These are phyloP conservation scores for Psophocarpus tetragonolobus DNA, from an alignment of 306 rosid genomes.

Conservation along the genomic window DNA sequence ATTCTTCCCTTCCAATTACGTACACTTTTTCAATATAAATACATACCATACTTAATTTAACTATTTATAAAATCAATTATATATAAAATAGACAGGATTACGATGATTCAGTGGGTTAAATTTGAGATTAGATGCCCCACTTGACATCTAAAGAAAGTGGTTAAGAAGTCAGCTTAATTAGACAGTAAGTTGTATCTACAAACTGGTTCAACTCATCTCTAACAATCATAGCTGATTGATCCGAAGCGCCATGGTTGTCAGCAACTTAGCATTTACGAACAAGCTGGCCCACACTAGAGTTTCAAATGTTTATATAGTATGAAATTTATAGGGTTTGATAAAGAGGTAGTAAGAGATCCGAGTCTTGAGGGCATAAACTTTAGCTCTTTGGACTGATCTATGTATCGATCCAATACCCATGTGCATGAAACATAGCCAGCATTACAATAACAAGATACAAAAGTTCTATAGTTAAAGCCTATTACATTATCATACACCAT, in stretches of 20 bases:
- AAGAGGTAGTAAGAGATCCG: too few species aligned
- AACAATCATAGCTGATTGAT: neutral
- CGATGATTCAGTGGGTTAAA: neutral
- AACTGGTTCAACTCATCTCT: neutral
- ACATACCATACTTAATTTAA: too few species aligned
- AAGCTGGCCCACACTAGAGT: neutral
- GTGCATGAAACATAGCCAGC: neutral
- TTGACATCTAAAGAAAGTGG: neutral
- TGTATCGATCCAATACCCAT: too few species aligned
- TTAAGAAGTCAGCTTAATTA: neutral
- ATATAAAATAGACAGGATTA: neutral
- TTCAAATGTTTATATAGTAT: too few species aligned
- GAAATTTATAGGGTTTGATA: too few species aligned
- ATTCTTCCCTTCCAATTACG: too few species aligned
- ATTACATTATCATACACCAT: neutral
- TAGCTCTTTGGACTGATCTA: too few species aligned
- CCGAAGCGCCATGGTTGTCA: neutral
- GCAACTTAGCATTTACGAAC: slow-evolving; percentile 12
- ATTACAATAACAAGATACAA: neutral
- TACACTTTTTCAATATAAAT: too few species aligned
- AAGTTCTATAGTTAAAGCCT: neutral
- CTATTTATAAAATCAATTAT: neutral
- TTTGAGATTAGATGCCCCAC: neutral
- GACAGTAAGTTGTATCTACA: neutral
- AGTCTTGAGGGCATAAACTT: too few species aligned